phyloP scores from a whole-genome alignment of 139 green algal genomes.

The Coccomyxa sp. region DNA sequence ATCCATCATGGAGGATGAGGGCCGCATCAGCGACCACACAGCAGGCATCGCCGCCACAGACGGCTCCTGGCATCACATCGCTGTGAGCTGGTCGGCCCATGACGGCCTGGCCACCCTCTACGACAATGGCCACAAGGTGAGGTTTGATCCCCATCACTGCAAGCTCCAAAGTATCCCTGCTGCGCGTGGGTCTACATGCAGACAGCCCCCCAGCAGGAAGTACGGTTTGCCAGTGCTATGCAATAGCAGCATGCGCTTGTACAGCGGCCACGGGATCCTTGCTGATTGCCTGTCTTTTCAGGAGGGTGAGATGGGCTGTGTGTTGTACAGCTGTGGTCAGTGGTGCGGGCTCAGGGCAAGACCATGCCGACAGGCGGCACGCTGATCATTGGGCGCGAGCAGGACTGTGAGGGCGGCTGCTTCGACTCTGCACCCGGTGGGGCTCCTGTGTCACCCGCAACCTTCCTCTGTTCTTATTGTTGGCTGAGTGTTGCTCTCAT shows the following conservation, averaged over 20 bases:
- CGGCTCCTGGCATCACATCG: constrained; percentile 83
- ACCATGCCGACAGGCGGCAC: constrained; percentile 76
- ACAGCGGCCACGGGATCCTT: no score
- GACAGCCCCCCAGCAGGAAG: no score
- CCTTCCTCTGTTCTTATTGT: neutral
- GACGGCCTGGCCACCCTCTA: constrained; percentile 65
- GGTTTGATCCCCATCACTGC: no score
- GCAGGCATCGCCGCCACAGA: constrained; percentile 59
- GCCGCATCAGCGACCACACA: constrained; percentile 60
- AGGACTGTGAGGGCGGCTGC: constrained; percentile 84
- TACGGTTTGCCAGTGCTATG: no score
- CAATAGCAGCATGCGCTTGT: no score
- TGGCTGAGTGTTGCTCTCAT: no score
- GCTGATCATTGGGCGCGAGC: constrained; percentile 79
- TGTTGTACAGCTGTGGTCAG: constrained; percentile 53
- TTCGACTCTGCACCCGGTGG: constrained; percentile 61
- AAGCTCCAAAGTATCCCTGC: no score
- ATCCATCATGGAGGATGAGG: constrained; percentile 87
- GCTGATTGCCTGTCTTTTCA: no score
- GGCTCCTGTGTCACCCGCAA: neutral
- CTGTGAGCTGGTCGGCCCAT: constrained; percentile 68
- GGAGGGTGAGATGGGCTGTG: no score
- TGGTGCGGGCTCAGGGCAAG: constrained; percentile 54
- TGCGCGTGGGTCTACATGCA: no score
- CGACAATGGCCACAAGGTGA: constrained; percentile 63